Evolutionary conservation across 1,284 basidiomycete genomes (phyloP).

Genomic region (Moesziomyces sp.): DNA sequence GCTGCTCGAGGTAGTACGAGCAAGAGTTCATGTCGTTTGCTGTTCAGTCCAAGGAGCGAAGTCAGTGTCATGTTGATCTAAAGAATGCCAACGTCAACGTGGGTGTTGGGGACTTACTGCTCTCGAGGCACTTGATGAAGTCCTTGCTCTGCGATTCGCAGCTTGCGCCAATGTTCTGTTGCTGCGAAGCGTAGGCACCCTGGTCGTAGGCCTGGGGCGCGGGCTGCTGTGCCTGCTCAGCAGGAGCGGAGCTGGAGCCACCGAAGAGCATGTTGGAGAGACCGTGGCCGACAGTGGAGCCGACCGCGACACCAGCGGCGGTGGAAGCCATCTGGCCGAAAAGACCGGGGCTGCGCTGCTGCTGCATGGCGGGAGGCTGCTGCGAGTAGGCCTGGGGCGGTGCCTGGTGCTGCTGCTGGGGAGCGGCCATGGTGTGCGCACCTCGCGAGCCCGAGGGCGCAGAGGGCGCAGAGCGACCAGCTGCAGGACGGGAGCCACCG

Average conservation of each 20-base stretch:
- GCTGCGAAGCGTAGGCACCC: slow-evolving; percentile 30
- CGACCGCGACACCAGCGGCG: slow-evolving; percentile 84
- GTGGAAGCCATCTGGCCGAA: slow-evolving; percentile 80
- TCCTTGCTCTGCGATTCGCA: slow-evolving; percentile 73
- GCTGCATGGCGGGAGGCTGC: slow-evolving; percentile 39
- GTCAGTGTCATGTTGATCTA: slow-evolving; percentile 1
- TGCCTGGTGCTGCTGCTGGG: slow-evolving; percentile 36
- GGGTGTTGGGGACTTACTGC: slow-evolving; percentile 38
- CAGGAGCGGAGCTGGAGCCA: slow-evolving; percentile 69
- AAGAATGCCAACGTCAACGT: background rate
- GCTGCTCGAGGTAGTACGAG: slow-evolving; percentile 72
- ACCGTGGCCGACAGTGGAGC: slow-evolving; percentile 83
- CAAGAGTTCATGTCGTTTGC: slow-evolving; percentile 72
- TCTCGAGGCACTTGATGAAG: slow-evolving; percentile 61
- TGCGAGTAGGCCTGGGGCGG: slow-evolving; percentile 34
- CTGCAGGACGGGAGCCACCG: slow-evolving; percentile 27
- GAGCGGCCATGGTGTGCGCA: slow-evolving; percentile 64
- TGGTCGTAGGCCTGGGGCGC: slow-evolving; percentile 46
- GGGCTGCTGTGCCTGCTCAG: slow-evolving; percentile 61
- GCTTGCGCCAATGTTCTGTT: slow-evolving; percentile 64
- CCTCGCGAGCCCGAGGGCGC: slow-evolving; percentile 62
- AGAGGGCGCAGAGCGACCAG: slow-evolving; percentile 40
- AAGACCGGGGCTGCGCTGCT: slow-evolving; percentile 53
- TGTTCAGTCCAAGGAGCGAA: slow-evolving; percentile 4
- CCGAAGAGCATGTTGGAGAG: slow-evolving; percentile 86